These are phyloP conservation scores for Trichoderma sp. DNA, from an alignment of 2,329 filamentous ascomycete species.

Conservation along the genomic window DNA sequence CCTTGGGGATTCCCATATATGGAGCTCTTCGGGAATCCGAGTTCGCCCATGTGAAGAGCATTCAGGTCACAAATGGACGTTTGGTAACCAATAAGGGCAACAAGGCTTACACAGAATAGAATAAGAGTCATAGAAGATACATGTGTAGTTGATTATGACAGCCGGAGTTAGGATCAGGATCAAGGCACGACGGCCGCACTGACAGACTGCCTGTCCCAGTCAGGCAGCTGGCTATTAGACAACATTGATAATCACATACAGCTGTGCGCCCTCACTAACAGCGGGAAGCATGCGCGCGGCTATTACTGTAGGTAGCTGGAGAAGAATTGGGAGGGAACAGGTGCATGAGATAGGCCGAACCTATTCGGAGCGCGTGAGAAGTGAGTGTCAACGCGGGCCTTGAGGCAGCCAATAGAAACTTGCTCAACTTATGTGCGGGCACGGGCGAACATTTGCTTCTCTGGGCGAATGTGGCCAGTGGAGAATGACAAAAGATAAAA, in stretches of 20 bases:
- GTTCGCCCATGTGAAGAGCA: not conserved
- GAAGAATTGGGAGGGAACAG: not conserved
- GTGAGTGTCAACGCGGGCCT: not conserved
- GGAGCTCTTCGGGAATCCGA: not conserved
- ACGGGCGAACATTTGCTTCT: not conserved
- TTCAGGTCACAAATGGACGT: not conserved
- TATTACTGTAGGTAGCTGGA: not conserved
- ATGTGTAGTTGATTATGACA: not conserved
- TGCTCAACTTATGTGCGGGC: slow-evolving; percentile 34
- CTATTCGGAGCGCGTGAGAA: slow-evolving; percentile 10
- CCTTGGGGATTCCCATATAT: not conserved
- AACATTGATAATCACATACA: not conserved
- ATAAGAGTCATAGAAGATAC: not conserved
- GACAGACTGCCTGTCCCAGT: not conserved
- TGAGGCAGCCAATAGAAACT: slow-evolving; percentile 43
- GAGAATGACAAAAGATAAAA: not conserved
- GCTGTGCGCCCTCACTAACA: not conserved
- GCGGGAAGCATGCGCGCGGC: slow-evolving; percentile 1
- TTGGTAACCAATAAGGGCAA: not conserved
- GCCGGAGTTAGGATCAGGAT: not conserved
- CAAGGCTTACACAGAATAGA: not conserved
- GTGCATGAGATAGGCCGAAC: not conserved
- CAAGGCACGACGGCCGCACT: no score
- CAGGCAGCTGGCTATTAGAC: not conserved
- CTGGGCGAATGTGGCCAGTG: not conserved